A percentile compares a stretch with the other conserved stretches of the same genome.
phyloP scores from a whole-genome alignment of 345 rosid species.

The Kandelia obovata region DNA sequence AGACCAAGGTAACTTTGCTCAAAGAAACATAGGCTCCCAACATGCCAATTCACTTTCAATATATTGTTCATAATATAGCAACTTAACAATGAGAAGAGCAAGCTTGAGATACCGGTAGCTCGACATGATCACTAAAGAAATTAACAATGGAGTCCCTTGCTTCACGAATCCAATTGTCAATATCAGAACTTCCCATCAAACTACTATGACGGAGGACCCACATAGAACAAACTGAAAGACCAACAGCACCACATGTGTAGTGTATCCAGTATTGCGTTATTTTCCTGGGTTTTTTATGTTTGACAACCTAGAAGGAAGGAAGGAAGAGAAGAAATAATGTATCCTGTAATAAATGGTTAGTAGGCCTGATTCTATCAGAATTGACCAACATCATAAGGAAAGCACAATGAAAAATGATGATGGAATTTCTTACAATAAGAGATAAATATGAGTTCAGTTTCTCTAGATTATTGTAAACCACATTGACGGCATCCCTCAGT shows the following conservation, averaged over 20 bases:
- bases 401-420: conserved; percentile 2
- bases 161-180: conserved; percentile 82
- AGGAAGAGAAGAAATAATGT: conserved; percentile 3
- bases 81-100: conserved; percentile 17
- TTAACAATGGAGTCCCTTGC: conserved; percentile 62
- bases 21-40: not conserved
- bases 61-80: not conserved
- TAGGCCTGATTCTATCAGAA: not conserved
- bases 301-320: conserved; percentile 50
- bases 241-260: conserved; percentile 80
- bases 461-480: conserved; percentile 58
- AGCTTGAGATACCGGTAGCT: conserved; percentile 69
- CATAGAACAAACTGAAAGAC: conserved; percentile 62
- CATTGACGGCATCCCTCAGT: conserved; percentile 60
- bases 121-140: conserved; percentile 84
- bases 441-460: conserved; percentile 64
- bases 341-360: conserved; percentile 1
- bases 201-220: conserved; percentile 89
- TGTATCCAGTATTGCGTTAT: conserved; percentile 68
- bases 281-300: conserved; percentile 70
- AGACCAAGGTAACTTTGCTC: no score
- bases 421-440: conserved; percentile 44
- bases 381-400: not conserved
- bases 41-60: not conserved
- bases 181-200: conserved; percentile 88